Conservation (phyloP, 176 grass and related monocot genomes). For the Rhynchospora pubera region DNA sequence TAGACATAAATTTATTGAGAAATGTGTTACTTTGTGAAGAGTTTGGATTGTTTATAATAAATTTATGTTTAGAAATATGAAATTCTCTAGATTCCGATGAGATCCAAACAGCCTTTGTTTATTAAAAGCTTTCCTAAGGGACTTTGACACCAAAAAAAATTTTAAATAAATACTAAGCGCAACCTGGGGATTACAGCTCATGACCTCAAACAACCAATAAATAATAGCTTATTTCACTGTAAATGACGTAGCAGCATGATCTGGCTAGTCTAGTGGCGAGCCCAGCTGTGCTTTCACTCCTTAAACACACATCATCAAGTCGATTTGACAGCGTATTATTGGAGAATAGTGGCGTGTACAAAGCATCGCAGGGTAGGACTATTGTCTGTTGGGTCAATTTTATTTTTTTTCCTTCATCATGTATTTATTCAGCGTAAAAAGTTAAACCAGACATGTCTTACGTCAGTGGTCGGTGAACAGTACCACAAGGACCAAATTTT, state of each 20-base stretch:
- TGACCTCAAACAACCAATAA: background rate
- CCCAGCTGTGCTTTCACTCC: background rate
- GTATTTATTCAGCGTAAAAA: no score
- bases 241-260: background rate
- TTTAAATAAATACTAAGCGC: background rate
- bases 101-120: no score
- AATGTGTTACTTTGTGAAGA: no score
- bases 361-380: background rate
- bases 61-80: no score
- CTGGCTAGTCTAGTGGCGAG: background rate
- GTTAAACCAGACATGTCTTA: background rate
- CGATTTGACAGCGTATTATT: slow-evolving; percentile 1
- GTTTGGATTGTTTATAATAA: no score
- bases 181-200: background rate
- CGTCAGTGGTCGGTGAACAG: background rate
- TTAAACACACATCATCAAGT: background rate
- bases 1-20: no score
- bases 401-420: no score
- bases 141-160: no score
- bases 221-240: background rate
- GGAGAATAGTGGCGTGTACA: background rate
- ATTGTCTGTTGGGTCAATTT: background rate
- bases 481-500: background rate
- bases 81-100: no score
- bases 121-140: no score